Evolutionary conservation across 345 rosid species (phyloP).

Genomic region (Melastoma malabathricum): DNA sequence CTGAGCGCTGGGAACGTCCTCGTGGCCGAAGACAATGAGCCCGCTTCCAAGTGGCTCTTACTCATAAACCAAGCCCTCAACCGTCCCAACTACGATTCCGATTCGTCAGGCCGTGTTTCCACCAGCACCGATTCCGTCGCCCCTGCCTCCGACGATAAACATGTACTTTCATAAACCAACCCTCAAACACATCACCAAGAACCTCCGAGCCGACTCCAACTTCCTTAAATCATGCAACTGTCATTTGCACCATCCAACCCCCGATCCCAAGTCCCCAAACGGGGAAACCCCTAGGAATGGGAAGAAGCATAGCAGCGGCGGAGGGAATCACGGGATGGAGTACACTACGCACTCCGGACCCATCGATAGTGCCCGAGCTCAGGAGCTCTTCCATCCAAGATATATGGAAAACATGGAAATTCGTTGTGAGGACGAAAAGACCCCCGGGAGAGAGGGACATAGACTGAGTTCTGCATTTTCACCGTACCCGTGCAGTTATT

Average conservation of each 20-base stretch:
- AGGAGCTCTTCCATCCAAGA: constrained; percentile 9
- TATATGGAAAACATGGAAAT: no score
- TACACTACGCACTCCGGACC: constrained; percentile 15
- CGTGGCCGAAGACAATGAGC: constrained; percentile 87
- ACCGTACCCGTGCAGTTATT: constrained; percentile 11
- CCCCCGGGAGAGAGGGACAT: constrained; percentile 10
- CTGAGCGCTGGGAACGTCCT: constrained; percentile 90
- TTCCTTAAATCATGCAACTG: constrained; percentile 81
- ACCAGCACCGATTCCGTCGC: constrained; percentile 10
- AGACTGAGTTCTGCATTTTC: constrained; percentile 13
- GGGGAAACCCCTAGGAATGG: constrained; percentile 27
- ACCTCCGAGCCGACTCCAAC: constrained; percentile 44
- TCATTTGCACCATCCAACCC: constrained; percentile 13
- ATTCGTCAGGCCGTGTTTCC: constrained; percentile 20
- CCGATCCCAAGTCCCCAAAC: constrained; percentile 8
- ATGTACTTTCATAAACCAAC: constrained; percentile 68
- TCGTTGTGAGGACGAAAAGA: no score
- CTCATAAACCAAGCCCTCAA: constrained; percentile 76
- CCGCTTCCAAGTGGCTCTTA: constrained; percentile 89
- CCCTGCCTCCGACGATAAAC: constrained; percentile 18
- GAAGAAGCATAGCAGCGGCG: constrained; percentile 23
- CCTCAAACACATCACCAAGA: constrained; percentile 60
- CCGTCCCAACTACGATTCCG: constrained; percentile 24
- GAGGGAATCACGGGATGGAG: constrained; percentile 13
- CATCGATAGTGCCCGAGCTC: constrained; percentile 12